phyloP scores from a whole-genome alignment of 805 yeast genomes.

The Ogataea paraovalis region DNA sequence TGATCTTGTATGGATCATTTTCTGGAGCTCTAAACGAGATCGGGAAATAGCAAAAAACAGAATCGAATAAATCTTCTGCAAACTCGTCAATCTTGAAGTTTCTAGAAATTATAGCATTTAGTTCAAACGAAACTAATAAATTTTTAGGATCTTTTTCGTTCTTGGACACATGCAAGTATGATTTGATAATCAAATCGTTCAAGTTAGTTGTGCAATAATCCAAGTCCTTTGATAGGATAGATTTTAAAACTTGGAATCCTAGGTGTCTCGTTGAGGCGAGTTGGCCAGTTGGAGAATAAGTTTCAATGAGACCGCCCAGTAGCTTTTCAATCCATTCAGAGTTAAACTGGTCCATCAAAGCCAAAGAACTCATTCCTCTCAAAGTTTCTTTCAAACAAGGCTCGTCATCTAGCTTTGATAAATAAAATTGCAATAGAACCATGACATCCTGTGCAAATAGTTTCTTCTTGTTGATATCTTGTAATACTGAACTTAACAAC shows the following conservation, averaged over 20 bases:
- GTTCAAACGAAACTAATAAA: conserved; percentile 61
- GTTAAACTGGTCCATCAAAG: conserved; percentile 46
- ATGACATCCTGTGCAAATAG: conserved; percentile 42
- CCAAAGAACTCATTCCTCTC: conserved; percentile 49
- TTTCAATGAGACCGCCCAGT: conserved; percentile 32
- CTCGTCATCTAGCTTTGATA: conserved; percentile 65
- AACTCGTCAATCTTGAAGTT: conserved; percentile 38
- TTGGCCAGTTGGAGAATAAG: conserved; percentile 53
- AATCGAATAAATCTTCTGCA: conserved; percentile 75
- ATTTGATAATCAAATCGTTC: conserved; percentile 43
- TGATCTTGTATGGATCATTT: conserved; percentile 81
- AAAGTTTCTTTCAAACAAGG: conserved; percentile 49
- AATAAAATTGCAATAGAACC: conserved; percentile 53
- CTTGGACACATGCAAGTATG: conserved; percentile 64
- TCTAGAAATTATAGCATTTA: conserved; percentile 46
- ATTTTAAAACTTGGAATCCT: conserved; percentile 49
- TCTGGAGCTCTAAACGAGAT: conserved; percentile 91
- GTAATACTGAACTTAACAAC: conserved; percentile 38
- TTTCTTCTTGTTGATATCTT: conserved; percentile 20
- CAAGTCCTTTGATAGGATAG: conserved; percentile 30
- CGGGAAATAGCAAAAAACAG: conserved; percentile 92
- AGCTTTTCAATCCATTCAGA: conserved; percentile 35
- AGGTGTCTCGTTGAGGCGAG: conserved; percentile 60
- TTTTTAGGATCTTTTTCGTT: conserved; percentile 97
- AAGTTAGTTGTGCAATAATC: conserved; percentile 20